phyloP scores from a whole-genome alignment of 257 asterid genomes.

The Solanum gandarillasii region DNA sequence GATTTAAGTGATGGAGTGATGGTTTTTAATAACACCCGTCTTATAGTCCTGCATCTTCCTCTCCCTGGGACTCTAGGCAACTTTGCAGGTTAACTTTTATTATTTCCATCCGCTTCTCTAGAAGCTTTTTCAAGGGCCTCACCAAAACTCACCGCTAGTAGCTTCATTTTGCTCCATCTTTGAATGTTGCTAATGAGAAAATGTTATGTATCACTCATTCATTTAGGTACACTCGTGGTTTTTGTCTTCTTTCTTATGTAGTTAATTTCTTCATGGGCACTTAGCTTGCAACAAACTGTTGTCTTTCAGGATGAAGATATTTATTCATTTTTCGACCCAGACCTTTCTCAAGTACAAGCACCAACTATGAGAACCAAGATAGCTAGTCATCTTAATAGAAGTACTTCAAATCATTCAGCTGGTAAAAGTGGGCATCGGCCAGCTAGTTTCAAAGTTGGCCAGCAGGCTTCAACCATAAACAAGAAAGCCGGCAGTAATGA shows the following conservation, averaged over 20 bases:
- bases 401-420: slow-evolving; percentile 19
- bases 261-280: not conserved
- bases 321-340: slow-evolving; percentile 82
- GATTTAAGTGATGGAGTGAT: not conserved
- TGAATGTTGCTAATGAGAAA: not conserved
- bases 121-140: not conserved
- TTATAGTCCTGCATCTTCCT: not conserved
- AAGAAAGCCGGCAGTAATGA: slow-evolving; percentile 27
- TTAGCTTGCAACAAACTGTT: not conserved
- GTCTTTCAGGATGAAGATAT: slow-evolving; percentile 71
- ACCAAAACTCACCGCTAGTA: not conserved
- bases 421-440: slow-evolving; percentile 25
- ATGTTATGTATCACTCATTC: not conserved
- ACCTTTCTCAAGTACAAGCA: slow-evolving; percentile 46
- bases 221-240: not conserved
- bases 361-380: slow-evolving; percentile 40
- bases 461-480: slow-evolving; percentile 21
- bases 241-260: not conserved
- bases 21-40: not conserved
- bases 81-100: not conserved
- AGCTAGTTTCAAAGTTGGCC: slow-evolving; percentile 24
- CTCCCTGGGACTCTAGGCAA: not conserved
- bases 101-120: not conserved
- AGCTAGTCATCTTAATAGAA: slow-evolving; percentile 28
- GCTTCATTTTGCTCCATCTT: not conserved